Conservation (phyloP, 2,329 filamentous ascomycete species). For the Diaporthe sp. region DNA sequence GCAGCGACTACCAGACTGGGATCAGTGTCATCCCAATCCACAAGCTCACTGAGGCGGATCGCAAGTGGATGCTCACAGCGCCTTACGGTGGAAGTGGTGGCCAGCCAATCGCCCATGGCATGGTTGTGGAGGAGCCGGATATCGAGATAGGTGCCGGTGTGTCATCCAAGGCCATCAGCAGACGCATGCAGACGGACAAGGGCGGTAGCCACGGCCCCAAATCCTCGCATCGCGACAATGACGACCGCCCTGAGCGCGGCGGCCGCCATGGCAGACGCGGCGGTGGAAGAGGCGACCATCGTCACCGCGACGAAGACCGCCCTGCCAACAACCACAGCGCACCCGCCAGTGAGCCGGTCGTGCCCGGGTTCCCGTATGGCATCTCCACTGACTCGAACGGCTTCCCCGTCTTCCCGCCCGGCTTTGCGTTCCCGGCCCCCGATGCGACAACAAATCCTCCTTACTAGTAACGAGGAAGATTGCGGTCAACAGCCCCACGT, state of each 20-base stretch:
- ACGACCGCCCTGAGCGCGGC: slow-evolving; percentile 39
- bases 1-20: slow-evolving; percentile 93
- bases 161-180: slow-evolving; percentile 87
- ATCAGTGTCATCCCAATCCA: slow-evolving; percentile 94
- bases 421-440: slow-evolving; percentile 53
- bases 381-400: slow-evolving; percentile 60
- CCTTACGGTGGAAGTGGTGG: slow-evolving; percentile 95
- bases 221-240: slow-evolving; percentile 63
- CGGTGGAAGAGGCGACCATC: slow-evolving; percentile 40
- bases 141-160: slow-evolving; percentile 99
- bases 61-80: slow-evolving; percentile 96
- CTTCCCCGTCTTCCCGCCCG: slow-evolving; percentile 63
- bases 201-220: slow-evolving; percentile 75
- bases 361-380: slow-evolving; percentile 57
- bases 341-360: slow-evolving; percentile 45
- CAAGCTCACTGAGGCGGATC: slow-evolving; percentile 93
- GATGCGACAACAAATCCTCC: slow-evolving; percentile 38
- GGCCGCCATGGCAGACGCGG: slow-evolving; percentile 40
- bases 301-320: slow-evolving; percentile 46
- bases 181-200: slow-evolving; percentile 77
- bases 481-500: neutral
- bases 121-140: slow-evolving; percentile 96
- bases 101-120: slow-evolving; percentile 80
- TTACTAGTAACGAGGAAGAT: slow-evolving; percentile 22
- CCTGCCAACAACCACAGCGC: slow-evolving; percentile 42